These are phyloP conservation scores for Linnemannia elongata DNA, from an alignment of 192 early-diverging fungal species.

Conservation along the genomic window DNA sequence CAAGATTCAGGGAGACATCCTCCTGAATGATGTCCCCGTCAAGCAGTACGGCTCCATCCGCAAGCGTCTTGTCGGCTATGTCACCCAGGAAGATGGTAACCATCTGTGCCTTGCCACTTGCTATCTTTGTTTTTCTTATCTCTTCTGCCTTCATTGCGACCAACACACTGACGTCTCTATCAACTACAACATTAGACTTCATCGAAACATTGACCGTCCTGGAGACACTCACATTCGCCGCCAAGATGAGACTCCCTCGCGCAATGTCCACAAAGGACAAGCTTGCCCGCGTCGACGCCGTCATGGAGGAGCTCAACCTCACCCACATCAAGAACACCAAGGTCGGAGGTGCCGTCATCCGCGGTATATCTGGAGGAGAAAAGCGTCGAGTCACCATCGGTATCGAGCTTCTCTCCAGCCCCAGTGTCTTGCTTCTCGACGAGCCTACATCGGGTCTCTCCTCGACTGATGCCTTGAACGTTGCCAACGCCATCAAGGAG, in stretches of 20 bases:
- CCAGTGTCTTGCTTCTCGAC: slow-evolving; percentile 76
- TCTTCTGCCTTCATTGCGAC: background rate
- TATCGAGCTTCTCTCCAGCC: slow-evolving; percentile 78
- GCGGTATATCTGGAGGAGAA: slow-evolving; percentile 83
- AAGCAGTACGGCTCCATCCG: slow-evolving; percentile 67
- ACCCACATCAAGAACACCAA: slow-evolving; percentile 77
- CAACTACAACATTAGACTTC: slow-evolving; percentile 25
- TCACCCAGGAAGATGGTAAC: slow-evolving; percentile 68
- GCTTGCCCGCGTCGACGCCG: slow-evolving; percentile 63
- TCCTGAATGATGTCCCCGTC: slow-evolving; percentile 68
- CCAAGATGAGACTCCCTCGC: slow-evolving; percentile 61
- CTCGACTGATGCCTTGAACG: slow-evolving; percentile 85
- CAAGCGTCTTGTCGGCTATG: slow-evolving; percentile 72
- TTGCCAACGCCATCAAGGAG: slow-evolving; percentile 92
- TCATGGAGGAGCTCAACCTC: slow-evolving; percentile 72
- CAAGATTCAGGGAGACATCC: slow-evolving; percentile 64
- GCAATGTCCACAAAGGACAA: slow-evolving; percentile 56
- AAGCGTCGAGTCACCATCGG: slow-evolving; percentile 82
- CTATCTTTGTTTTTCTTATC: background rate
- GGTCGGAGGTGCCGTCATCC: slow-evolving; percentile 71
- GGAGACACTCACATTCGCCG: slow-evolving; percentile 81
- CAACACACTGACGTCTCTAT: background rate
- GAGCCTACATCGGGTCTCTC: slow-evolving; percentile 81
- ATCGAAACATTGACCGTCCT: slow-evolving; percentile 74
- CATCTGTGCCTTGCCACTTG: background rate